phyloP scores from a whole-genome alignment of 2,329 filamentous ascomycete genomes.

The Ophiocordyceps unilateralis region DNA sequence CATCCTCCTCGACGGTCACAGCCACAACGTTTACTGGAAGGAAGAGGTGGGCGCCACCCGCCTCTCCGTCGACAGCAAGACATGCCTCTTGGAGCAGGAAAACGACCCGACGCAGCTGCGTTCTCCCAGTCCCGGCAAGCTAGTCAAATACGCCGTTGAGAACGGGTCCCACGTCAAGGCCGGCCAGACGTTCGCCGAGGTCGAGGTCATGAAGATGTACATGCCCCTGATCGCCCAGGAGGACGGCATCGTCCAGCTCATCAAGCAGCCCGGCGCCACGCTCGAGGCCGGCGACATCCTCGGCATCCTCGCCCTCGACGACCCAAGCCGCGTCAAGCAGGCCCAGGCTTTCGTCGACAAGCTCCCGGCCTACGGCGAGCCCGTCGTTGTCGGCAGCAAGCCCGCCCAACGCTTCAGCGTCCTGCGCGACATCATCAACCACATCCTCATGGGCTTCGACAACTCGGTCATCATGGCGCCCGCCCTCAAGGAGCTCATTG shows the following conservation, averaged over 20 bases:
- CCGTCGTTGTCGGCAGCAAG: conserved; percentile 79
- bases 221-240: conserved; percentile 94
- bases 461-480: conserved; percentile 91
- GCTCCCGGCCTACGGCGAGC: conserved; percentile 70
- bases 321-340: conserved; percentile 91
- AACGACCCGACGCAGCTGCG: conserved; percentile 96
- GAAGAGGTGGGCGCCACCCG: conserved; percentile 94
- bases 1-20: conserved; percentile 76
- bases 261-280: conserved; percentile 97
- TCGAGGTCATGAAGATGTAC: conserved; percentile 99
- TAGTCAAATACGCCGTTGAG: conserved; percentile 94
- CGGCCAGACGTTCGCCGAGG: conserved; percentile 86
- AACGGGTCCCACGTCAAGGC: conserved; percentile 87
- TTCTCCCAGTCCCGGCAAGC: conserved; percentile 87
- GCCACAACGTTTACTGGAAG: conserved; percentile 99
- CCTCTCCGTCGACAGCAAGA: conserved; percentile 94
- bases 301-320: conserved; percentile 89
- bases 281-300: conserved; percentile 96
- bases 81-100: conserved; percentile 92
- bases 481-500: conserved; percentile 75
- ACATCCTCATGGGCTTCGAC: conserved; percentile 87
- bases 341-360: conserved; percentile 86
- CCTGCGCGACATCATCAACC: conserved; percentile 59
- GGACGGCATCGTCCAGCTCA: conserved; percentile 90
- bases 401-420: conserved; percentile 73